These are phyloP conservation scores for Pseudogymnoascus sp. DNA, from an alignment of 2,329 filamentous ascomycete genomes.

Conservation along the genomic window DNA sequence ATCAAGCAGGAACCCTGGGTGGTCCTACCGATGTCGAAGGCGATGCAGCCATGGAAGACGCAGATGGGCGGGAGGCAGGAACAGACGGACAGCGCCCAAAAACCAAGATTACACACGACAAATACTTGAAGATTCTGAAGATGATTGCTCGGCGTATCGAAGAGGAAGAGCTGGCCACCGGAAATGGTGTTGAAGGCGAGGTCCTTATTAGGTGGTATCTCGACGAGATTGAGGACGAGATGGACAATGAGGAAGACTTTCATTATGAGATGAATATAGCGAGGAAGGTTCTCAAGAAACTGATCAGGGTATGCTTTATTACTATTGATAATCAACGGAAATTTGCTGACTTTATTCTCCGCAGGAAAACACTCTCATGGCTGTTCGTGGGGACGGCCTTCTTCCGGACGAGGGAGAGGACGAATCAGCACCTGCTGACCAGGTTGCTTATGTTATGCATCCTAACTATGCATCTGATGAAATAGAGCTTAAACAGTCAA, in stretches of 20 bases:
- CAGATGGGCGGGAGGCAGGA: conserved; percentile 34
- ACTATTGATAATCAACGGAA: conserved; percentile 44
- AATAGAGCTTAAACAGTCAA: conserved; percentile 11
- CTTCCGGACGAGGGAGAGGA: conserved; percentile 39
- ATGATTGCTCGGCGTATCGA: conserved; percentile 74
- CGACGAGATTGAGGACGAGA: conserved; percentile 78
- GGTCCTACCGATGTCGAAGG: conserved; percentile 37
- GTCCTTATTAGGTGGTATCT: conserved; percentile 83
- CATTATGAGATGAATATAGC: conserved; percentile 65
- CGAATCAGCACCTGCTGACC: conserved; percentile 35
- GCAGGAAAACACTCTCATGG: conserved; percentile 81
- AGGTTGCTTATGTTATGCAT: conserved; percentile 78
- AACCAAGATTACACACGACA: conserved; percentile 90
- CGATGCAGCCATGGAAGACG: conserved; percentile 44
- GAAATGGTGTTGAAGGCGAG: conserved; percentile 79
- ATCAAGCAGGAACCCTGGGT: conserved; percentile 39
- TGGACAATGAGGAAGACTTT: conserved; percentile 74
- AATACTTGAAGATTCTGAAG: conserved; percentile 87
- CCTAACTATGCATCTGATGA: conserved; percentile 82
- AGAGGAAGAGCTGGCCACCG: conserved; percentile 66
- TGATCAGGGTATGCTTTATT: conserved; percentile 73
- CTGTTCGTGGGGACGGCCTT: conserved; percentile 58
- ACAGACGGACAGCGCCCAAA: conserved; percentile 45
- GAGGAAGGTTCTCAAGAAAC: conserved; percentile 82
- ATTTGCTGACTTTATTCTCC: conserved; percentile 23